Conservation (phyloP, 169 alveolate species). For the Amoebophrya sp. region DNA sequence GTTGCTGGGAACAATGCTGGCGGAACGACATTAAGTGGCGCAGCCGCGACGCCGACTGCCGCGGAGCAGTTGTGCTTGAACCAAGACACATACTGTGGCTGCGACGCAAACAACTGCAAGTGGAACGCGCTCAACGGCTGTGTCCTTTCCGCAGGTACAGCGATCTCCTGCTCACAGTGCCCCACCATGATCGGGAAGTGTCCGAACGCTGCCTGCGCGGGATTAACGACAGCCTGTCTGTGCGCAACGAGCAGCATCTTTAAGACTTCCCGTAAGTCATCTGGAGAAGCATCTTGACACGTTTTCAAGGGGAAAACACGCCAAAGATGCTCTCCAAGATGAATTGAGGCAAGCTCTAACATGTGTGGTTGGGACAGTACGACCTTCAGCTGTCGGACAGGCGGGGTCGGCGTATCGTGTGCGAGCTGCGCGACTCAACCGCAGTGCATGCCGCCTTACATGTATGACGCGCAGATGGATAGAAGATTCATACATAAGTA, state of each 20-base stretch:
- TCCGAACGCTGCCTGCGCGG: background rate
- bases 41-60: too few species aligned
- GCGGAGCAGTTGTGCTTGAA: background rate
- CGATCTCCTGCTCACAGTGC: background rate
- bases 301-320: too few species aligned
- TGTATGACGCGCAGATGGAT: too few species aligned
- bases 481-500: too few species aligned
- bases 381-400: background rate
- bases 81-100: background rate
- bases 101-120: background rate
- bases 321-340: too few species aligned
- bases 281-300: too few species aligned
- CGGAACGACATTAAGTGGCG: too few species aligned
- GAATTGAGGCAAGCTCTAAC: too few species aligned
- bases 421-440: background rate
- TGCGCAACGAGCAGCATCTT: conserved; percentile 1
- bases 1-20: too few species aligned
- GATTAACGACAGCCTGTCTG: background rate
- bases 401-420: background rate
- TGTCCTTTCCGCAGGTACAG: background rate
- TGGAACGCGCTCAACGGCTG: background rate
- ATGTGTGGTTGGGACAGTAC: background rate
- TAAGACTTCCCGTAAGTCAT: too few species aligned
- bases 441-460: background rate
- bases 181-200: background rate